A percentile compares a stretch with the other conserved stretches of the same genome.
Conservation (phyloP, 2,329 filamentous ascomycete species). For the Pseudogymnoascus sp. region DNA sequence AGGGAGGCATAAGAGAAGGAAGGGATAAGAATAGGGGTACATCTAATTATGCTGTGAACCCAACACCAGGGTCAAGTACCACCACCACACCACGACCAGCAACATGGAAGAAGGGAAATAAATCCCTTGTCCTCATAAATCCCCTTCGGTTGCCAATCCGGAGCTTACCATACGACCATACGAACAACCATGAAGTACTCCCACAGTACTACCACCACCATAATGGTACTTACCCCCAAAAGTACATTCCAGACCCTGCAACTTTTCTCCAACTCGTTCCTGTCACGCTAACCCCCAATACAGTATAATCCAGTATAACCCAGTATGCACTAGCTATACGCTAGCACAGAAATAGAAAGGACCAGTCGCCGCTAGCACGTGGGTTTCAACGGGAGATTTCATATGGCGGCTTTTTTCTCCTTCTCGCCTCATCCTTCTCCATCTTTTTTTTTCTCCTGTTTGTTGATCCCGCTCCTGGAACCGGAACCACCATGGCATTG, state of each 20-base stretch:
- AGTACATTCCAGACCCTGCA: background rate
- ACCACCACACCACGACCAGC: background rate
- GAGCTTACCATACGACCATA: background rate
- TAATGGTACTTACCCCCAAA: background rate
- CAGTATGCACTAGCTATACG: too few species aligned
- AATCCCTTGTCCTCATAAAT: background rate
- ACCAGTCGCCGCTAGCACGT: background rate
- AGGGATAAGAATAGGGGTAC: background rate
- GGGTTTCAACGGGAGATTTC: conserved; percentile 8
- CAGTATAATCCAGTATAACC: background rate
- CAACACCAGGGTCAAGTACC: background rate
- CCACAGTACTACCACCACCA: too few species aligned
- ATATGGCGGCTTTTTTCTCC: conserved; percentile 2
- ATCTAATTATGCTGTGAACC: background rate
- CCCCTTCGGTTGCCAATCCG: background rate
- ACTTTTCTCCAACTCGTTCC: background rate
- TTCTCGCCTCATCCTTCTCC: conserved; percentile 5
- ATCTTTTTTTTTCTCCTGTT: conserved; percentile 3
- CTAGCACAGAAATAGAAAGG: background rate
- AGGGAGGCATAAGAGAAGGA: background rate
- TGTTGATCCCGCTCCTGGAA: background rate
- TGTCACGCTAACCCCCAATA: background rate
- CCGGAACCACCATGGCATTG: background rate
- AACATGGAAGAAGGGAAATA: background rate
- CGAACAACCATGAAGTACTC: background rate